phyloP scores from a whole-genome alignment of 345 rosid species.

The Citrus medica region DNA sequence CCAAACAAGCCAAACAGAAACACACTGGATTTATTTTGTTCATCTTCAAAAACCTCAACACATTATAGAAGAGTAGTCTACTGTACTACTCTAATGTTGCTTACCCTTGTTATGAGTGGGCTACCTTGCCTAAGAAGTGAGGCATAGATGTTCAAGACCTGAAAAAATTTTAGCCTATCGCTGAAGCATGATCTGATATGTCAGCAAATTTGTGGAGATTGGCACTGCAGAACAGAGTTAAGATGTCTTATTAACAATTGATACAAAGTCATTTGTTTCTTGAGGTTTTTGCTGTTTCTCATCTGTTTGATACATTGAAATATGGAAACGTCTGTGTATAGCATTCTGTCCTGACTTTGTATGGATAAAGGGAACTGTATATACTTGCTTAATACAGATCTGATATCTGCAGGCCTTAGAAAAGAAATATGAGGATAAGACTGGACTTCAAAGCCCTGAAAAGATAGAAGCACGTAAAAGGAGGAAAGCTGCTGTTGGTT shows the following conservation, averaged over 20 bases:
- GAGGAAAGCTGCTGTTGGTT: conserved; percentile 69
- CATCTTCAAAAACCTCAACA: background rate
- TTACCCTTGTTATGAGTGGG: background rate
- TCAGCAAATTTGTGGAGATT: background rate
- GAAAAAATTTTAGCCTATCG: background rate
- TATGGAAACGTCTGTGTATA: background rate
- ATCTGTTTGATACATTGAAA: background rate
- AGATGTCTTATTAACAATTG: background rate
- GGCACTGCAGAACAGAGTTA: background rate
- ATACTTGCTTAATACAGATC: conserved; percentile 10
- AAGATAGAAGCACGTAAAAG: conserved; percentile 47
- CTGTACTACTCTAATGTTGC: background rate
- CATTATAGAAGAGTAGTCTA: background rate
- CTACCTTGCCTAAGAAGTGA: conserved; percentile 2
- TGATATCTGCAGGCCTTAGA: conserved; percentile 58
- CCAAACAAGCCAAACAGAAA: background rate
- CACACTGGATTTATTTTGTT: background rate
- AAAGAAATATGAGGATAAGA: conserved; percentile 71
- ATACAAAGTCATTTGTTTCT: background rate
- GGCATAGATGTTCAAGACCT: background rate
- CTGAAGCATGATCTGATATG: background rate
- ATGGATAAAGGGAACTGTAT: background rate
- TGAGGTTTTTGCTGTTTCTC: background rate
- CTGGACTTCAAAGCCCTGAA: conserved; percentile 83
- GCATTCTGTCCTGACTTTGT: conserved; percentile 1